Evolutionary conservation across 805 yeast species (phyloP).

Genomic region (Kluyveromyces wickerhamii): DNA sequence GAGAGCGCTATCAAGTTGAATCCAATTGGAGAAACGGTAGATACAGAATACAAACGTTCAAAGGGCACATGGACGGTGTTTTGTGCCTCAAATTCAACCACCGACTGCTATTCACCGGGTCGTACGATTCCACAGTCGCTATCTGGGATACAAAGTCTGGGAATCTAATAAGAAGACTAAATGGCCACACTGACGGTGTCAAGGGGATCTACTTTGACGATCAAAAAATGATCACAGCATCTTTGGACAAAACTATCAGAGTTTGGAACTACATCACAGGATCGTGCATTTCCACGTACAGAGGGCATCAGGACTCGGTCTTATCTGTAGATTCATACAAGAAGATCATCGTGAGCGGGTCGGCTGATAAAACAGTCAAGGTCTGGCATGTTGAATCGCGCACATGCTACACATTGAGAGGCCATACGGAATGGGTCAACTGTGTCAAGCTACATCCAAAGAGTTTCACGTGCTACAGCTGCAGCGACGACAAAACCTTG

Average conservation of each 20-base stretch:
- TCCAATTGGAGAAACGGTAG: constrained; percentile 89
- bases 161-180: constrained; percentile 62
- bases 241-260: constrained; percentile 82
- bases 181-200: constrained; percentile 87
- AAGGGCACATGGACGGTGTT: constrained; percentile 86
- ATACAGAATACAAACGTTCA: constrained; percentile 53
- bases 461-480: constrained; percentile 72
- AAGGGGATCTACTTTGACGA: constrained; percentile 79
- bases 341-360: constrained; percentile 83
- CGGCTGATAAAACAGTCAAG: constrained; percentile 86
- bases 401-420: constrained; percentile 86
- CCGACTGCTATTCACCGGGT: constrained; percentile 77
- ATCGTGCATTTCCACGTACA: constrained; percentile 84
- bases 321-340: constrained; percentile 73
- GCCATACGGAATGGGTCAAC: constrained; percentile 90
- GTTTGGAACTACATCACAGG: constrained; percentile 97
- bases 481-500: constrained; percentile 87
- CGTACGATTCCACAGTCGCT: constrained; percentile 82
- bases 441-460: constrained; percentile 79
- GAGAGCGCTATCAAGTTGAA: constrained; percentile 86
- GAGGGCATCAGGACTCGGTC: constrained; percentile 87
- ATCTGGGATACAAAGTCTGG: constrained; percentile 91
- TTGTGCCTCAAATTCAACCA: constrained; percentile 80
- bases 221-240: constrained; percentile 85
- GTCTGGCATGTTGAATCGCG: constrained; percentile 95